A percentile compares a stretch with the other conserved stretches of the same genome.
Evolutionary conservation across 257 asterid species (phyloP).

Genomic region (Knoxia roxburghii): DNA sequence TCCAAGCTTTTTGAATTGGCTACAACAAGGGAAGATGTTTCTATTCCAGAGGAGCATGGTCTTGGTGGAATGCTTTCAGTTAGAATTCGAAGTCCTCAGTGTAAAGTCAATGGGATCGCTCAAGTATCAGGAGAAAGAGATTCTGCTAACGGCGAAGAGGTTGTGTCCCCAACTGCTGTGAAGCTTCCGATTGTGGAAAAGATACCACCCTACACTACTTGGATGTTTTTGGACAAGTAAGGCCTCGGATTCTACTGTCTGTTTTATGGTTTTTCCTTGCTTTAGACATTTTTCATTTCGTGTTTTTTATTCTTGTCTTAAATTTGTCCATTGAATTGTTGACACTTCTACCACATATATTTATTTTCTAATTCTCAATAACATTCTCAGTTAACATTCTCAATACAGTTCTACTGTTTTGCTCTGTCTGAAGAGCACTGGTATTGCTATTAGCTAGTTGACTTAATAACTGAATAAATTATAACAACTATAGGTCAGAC

Average conservation of each 20-base stretch:
- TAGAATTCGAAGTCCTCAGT: constrained; percentile 61
- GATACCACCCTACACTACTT: constrained; percentile 83
- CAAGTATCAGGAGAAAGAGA: constrained; percentile 62
- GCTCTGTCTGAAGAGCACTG: not conserved
- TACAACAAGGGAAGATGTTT: constrained; percentile 43
- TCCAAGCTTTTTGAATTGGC: constrained; percentile 43
- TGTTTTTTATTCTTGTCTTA: not conserved
- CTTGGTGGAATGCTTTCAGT: constrained; percentile 51
- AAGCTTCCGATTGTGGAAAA: constrained; percentile 64
- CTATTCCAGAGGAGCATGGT: constrained; percentile 27
- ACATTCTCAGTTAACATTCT: not conserved
- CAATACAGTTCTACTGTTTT: not conserved
- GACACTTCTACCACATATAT: not conserved
- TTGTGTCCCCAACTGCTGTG: constrained; percentile 48
- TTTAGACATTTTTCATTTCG: not conserved
- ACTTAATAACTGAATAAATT: not conserved
- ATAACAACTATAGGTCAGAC: not conserved
- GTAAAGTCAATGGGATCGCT: constrained; percentile 41
- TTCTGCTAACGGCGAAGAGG: constrained; percentile 45
- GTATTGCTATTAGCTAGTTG: not conserved
- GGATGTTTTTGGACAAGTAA: constrained; percentile 86
- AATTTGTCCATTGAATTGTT: too few species aligned
- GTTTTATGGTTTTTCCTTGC: not conserved
- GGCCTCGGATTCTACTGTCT: constrained; percentile 5
- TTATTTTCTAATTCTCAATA: not conserved